Evolutionary conservation across 2,329 filamentous ascomycete genomes (phyloP), one percentile per base, ranked within the genome.

Genomic region (Daldinia sp.): DNA sequence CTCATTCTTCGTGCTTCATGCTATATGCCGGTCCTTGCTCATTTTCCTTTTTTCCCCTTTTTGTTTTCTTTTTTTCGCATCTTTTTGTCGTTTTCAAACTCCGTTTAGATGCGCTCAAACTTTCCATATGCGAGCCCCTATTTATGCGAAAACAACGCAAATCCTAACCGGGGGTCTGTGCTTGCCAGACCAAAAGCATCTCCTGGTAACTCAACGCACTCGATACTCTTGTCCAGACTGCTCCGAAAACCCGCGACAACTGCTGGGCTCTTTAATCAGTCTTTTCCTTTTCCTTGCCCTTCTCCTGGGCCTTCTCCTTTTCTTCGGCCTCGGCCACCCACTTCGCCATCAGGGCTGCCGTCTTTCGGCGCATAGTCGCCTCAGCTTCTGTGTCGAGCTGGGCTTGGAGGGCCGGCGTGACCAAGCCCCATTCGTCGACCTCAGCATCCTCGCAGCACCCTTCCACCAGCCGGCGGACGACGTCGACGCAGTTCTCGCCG

Each of bases 251-350:
- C 15, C 7, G 15, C 13, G 15, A 4, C 10, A 30, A 13, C 46
- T 10, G 26, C 46, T 33, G 28, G n/a, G n/a, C 26, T 26, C 6
- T 51, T 51, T 13, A 51, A 39, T 57, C 13, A 26, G n/a, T 7
- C 23, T 53, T 44, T 48, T 41, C 23, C 50, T 44, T 39, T 33
- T 20, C 58, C 46, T 68, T 59, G 23, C 46, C 51, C 37, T 62
- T 42, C 4, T 15, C 53, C 10, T 26, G 10, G 0, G 33, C 58
- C 4, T 63, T 35, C 12, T 35, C 33, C 6, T 18, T 48, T 1
- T 51, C 57, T 15, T 62, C 39, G 2, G 15, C 57, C 39, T 63
- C 39, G 3, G 23, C 66, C 46, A 41, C 44, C 58, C 51, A 55
- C 35, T 54, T 48, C 41, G 48, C 18, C 15, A 54, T 5, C 15